Conservation (phyloP, 768 basidiomycete species). For the Boletus rubropictus region DNA sequence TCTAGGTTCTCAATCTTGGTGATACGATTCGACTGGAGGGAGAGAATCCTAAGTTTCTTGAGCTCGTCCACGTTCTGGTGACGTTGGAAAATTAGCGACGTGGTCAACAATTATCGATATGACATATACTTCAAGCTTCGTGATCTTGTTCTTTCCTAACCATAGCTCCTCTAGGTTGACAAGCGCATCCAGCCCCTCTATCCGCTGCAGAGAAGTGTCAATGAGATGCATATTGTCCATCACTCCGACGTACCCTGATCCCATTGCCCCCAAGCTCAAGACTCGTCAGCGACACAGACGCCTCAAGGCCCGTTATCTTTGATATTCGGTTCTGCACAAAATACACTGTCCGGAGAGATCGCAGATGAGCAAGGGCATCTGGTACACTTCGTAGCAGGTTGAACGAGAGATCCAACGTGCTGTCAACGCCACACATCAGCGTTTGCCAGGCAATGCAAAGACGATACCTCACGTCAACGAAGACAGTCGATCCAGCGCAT, state of each 20-base stretch:
- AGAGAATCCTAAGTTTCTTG: conserved; percentile 74
- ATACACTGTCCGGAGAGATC: conserved; percentile 70
- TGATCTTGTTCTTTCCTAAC: conserved; percentile 97
- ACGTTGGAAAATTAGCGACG: neutral
- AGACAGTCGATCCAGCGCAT: conserved; percentile 53
- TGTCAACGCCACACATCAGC: conserved; percentile 26
- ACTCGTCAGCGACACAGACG: conserved; percentile 58
- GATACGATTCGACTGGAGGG: conserved; percentile 91
- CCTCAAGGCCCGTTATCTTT: conserved; percentile 62
- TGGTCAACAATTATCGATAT: neutral
- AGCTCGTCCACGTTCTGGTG: conserved; percentile 63
- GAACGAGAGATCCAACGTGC: conserved; percentile 89
- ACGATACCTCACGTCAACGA: conserved; percentile 47
- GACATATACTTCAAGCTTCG: conserved; percentile 64
- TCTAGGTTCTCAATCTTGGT: conserved; percentile 83
- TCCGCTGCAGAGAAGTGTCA: conserved; percentile 48
- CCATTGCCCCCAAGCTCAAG: conserved; percentile 92
- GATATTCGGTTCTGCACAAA: conserved; percentile 96
- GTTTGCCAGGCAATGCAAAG: neutral
- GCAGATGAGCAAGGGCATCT: conserved; percentile 51
- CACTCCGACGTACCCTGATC: conserved; percentile 58
- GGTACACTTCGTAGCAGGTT: conserved; percentile 78
- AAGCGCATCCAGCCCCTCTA: conserved; percentile 78
- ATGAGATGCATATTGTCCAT: neutral
- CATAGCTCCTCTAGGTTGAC: conserved; percentile 88